Evolutionary conservation across 2,329 filamentous ascomycete species (phyloP), one percentile per base, ranked within the genome.

Genomic region (Curvularia lunata): DNA sequence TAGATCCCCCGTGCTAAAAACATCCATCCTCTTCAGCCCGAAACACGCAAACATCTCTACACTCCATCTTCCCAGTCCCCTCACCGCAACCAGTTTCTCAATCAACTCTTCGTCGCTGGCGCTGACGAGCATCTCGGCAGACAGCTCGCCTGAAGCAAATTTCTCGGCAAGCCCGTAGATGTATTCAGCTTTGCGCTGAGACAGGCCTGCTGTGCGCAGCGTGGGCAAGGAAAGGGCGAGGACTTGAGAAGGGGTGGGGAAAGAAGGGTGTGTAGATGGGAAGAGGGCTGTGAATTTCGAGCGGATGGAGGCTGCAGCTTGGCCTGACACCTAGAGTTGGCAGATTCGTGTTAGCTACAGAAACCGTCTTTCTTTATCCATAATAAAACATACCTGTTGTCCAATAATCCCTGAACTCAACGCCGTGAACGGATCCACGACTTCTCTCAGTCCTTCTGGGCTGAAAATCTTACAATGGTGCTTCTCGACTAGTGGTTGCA

Each of bases 111-210:
- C 93, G 74, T 99, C 95, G 5, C 87, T 85, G 1, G 91, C 92
- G 34, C 86, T 85, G 51, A 91, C 85, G 19, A 98, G 84, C 83
- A 95, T 88, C 62, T 85, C 79, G 10, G 91, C 88, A 43, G 85
- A 90, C 51, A 98, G 81, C 68, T 94, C 91, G 13, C 91, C 91
- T 2, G 74, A 82, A 0, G 79, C 81, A 72, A 98, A 98, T 74
- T 93, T 93, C 70, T 89, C 84, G 0, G 93, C 92, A 5, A 99
- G 82, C 0, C 94, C 94, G 53, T 88, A 85, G 59, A 98, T 87
- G 77, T 99, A 99, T 79, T 98, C 95, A 46, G 95, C 95, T 79
- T 99, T 99, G 56, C 95, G 87, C 78, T 96, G 91, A 3, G 92
- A 97, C 48, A 99, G 85, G 0, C 95, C 95, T 0, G 94, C 95